phyloP scores from a whole-genome alignment of 2,329 filamentous ascomycete genomes.

The Byssochlamys sp. region DNA sequence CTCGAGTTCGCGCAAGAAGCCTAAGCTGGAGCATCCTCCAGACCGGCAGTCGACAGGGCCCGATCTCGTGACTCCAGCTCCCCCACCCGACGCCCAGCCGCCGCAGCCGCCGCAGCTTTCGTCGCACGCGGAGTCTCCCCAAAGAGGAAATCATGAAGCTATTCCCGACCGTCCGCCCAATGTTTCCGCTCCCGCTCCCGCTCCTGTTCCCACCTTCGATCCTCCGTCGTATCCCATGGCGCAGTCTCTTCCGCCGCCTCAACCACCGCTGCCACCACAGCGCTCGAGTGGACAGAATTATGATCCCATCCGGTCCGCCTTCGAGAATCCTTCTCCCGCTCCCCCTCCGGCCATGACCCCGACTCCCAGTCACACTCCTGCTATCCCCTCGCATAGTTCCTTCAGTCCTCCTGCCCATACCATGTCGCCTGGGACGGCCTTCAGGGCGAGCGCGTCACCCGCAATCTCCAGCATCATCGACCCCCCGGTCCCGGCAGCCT shows the following conservation, averaged over 20 bases:
- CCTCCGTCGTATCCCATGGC: slow-evolving; percentile 14
- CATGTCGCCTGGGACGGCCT: slow-evolving; percentile 40
- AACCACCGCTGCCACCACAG: slow-evolving; percentile 35
- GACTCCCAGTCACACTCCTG: slow-evolving; percentile 56
- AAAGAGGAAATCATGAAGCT: slow-evolving; percentile 32
- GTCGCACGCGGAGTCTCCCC: slow-evolving; percentile 10
- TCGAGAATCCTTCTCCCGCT: slow-evolving; percentile 31
- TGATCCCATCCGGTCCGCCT: slow-evolving; percentile 76
- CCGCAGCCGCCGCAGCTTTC: slow-evolving; percentile 1
- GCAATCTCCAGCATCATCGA: slow-evolving; percentile 88
- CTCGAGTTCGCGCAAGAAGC: slow-evolving; percentile 38
- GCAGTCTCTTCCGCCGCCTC: slow-evolving; percentile 18
- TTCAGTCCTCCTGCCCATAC: slow-evolving; percentile 39
- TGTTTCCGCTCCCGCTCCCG: slow-evolving; percentile 23
- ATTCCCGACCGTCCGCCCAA: slow-evolving; percentile 23
- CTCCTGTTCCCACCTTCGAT: slow-evolving; percentile 13
- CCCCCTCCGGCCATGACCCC: slow-evolving; percentile 32
- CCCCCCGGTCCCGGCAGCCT: slow-evolving; percentile 41
- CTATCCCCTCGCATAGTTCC: slow-evolving; percentile 41
- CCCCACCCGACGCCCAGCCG: slow-evolving; percentile 7
- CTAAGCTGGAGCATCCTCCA: slow-evolving; percentile 29
- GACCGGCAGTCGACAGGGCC: slow-evolving; percentile 32
- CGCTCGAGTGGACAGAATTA: slow-evolving; percentile 72
- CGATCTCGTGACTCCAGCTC: slow-evolving; percentile 25
- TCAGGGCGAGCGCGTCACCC: slow-evolving; percentile 76